Conservation (phyloP, 306 rosid species). For the Quercus engelmannii region DNA sequence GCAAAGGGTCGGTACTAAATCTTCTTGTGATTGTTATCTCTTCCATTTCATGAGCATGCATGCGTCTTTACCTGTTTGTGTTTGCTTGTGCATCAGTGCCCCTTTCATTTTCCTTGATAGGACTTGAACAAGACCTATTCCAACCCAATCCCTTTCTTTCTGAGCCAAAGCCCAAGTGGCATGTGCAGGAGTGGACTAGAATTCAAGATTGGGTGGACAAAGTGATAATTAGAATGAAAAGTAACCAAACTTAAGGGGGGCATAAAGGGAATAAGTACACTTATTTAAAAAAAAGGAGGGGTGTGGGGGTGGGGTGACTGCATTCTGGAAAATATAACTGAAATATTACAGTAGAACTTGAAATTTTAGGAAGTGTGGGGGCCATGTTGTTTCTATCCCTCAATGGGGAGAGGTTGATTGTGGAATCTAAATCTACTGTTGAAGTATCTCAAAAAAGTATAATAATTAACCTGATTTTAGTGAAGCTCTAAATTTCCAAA, state of each 20-base stretch:
- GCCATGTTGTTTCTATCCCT: too few relatives aligned
- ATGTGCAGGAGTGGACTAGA: background rate
- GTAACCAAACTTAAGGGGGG: too few relatives aligned
- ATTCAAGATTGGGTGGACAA: too few relatives aligned
- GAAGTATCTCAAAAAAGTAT: background rate
- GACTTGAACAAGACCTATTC: background rate
- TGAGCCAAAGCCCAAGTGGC: background rate
- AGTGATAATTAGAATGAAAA: too few relatives aligned
- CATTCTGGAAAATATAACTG: too few relatives aligned
- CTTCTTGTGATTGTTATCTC: background rate
- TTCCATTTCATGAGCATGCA: background rate
- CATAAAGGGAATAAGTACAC: too few relatives aligned
- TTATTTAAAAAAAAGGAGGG: too few relatives aligned
- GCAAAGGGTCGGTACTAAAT: conserved; percentile 46
- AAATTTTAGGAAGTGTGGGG: too few relatives aligned
- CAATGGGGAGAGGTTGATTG: background rate
- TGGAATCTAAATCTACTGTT: background rate
- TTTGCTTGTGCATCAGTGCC: conserved; percentile 1
- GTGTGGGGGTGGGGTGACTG: too few relatives aligned
- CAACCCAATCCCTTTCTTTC: background rate
- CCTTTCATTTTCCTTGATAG: background rate
- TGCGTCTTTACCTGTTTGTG: background rate
- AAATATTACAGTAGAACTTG: too few relatives aligned
- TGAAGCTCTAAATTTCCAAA: too few relatives aligned
- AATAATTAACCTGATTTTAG: too few relatives aligned